phyloP scores from a whole-genome alignment of 495 filamentous ascomycete species.

The Penicillium antarcticum region DNA sequence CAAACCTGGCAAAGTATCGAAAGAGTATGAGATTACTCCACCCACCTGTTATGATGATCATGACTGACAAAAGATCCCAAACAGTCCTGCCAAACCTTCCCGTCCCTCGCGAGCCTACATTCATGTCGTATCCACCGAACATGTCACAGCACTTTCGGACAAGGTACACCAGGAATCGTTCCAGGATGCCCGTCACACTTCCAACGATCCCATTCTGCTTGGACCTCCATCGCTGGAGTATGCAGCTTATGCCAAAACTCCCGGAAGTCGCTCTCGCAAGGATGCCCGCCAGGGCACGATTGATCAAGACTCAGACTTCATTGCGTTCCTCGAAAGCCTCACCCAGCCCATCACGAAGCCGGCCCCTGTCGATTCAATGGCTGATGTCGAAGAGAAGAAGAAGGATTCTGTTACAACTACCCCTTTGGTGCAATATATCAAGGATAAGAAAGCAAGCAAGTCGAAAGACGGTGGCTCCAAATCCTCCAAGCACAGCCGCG shows the following conservation, averaged over 20 bases:
- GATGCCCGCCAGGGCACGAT: conserved; percentile 92
- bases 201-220: conserved; percentile 62
- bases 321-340: conserved; percentile 82
- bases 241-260: conserved; percentile 75
- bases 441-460: conserved; percentile 86
- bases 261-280: conserved; percentile 62
- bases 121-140: conserved; percentile 60
- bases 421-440: conserved; percentile 84
- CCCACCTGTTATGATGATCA: not conserved
- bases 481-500: conserved; percentile 54
- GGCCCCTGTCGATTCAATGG: conserved; percentile 41
- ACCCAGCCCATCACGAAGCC: conserved; percentile 69
- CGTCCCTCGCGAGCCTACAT: conserved; percentile 75
- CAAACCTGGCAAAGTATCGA: conserved; percentile 78
- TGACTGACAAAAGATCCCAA: conserved; percentile 7
- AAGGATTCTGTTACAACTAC: conserved; percentile 72
- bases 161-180: conserved; percentile 62
- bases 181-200: conserved; percentile 69
- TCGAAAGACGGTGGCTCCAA: conserved; percentile 64
- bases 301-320: conserved; percentile 93
- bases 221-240: conserved; percentile 77
- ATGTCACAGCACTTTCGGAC: conserved; percentile 60
- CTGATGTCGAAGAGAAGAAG: conserved; percentile 51
- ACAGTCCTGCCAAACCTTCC: conserved; percentile 74
- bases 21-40: conserved; percentile 57